Conservation (phyloP, 148 eudicot genomes). For the Pouteria glomerata region DNA sequence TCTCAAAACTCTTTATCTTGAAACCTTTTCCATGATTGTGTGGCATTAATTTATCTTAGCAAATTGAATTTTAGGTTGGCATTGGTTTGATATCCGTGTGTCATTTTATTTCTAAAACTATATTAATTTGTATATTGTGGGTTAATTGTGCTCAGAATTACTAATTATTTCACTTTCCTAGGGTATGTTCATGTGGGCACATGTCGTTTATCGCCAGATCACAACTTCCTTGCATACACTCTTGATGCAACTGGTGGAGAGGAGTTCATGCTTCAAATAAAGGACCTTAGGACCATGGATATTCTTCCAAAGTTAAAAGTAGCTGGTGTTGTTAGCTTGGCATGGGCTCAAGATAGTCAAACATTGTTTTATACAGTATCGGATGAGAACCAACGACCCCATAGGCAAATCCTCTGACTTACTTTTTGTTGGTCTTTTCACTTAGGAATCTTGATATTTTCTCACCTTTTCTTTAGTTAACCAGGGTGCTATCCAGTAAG, state of each 20-base stretch:
- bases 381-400: constrained; percentile 85
- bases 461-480: constrained; percentile 17
- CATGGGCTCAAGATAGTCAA: constrained; percentile 76
- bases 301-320: constrained; percentile 41
- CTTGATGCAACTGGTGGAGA: constrained; percentile 75
- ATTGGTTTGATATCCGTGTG: neutral
- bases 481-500: constrained; percentile 64
- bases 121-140: too few species aligned
- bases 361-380: constrained; percentile 69
- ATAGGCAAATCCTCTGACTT: constrained; percentile 43
- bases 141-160: neutral
- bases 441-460: constrained; percentile 11
- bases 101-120: neutral
- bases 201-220: constrained; percentile 93
- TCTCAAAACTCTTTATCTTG: neutral
- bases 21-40: neutral
- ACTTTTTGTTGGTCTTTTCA: constrained; percentile 13
- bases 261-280: constrained; percentile 70
- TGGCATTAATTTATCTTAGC: neutral
- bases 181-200: constrained; percentile 97
- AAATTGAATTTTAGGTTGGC: neutral
- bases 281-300: constrained; percentile 54
- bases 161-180: constrained; percentile 15
- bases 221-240: constrained; percentile 84
- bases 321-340: constrained; percentile 81